Conservation (phyloP, 2,329 filamentous ascomycete genomes). For the Stachybotrys chlorohalonatus region DNA sequence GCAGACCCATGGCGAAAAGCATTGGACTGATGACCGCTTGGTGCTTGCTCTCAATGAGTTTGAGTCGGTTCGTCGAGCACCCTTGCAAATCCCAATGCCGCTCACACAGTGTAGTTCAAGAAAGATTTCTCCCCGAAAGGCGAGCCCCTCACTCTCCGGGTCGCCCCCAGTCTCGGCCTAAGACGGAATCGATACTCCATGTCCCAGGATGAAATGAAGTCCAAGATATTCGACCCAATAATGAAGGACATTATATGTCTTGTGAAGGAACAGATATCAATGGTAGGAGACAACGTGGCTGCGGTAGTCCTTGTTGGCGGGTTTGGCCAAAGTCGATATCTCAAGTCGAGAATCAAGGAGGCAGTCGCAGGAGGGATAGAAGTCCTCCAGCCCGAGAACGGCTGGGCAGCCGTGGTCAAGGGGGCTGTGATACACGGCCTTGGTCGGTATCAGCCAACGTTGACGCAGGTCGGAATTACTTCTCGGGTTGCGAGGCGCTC, state of each 20-base stretch:
- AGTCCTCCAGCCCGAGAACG: constrained; percentile 37
- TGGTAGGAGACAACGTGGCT: constrained; percentile 23
- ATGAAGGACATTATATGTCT: constrained; percentile 33
- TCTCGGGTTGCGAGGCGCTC: constrained; percentile 27
- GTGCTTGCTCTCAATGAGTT: constrained; percentile 32
- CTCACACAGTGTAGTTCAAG: constrained; percentile 21
- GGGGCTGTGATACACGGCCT: constrained; percentile 38
- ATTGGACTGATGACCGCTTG: constrained; percentile 32
- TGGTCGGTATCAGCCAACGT: constrained; percentile 16
- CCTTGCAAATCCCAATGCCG: constrained; percentile 10
- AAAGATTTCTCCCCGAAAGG: constrained; percentile 25
- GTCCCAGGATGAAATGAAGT: constrained; percentile 55
- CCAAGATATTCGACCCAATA: constrained; percentile 34
- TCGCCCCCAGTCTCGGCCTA: constrained; percentile 22
- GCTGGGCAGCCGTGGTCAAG: constrained; percentile 41
- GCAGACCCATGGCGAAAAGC: constrained; percentile 30
- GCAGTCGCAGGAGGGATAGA: constrained; percentile 24
- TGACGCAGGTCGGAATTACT: constrained; percentile 19
- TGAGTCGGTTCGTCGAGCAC: constrained; percentile 33
- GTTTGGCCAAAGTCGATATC: constrained; percentile 35
- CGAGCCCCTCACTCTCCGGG: constrained; percentile 24
- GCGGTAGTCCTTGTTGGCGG: constrained; percentile 39
- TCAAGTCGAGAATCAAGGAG: constrained; percentile 29
- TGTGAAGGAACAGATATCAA: constrained; percentile 29
- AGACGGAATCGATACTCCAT: constrained; percentile 20